phyloP scores from a whole-genome alignment of 2,329 filamentous ascomycete species.

The Neofusicoccum kwambonambiense region DNA sequence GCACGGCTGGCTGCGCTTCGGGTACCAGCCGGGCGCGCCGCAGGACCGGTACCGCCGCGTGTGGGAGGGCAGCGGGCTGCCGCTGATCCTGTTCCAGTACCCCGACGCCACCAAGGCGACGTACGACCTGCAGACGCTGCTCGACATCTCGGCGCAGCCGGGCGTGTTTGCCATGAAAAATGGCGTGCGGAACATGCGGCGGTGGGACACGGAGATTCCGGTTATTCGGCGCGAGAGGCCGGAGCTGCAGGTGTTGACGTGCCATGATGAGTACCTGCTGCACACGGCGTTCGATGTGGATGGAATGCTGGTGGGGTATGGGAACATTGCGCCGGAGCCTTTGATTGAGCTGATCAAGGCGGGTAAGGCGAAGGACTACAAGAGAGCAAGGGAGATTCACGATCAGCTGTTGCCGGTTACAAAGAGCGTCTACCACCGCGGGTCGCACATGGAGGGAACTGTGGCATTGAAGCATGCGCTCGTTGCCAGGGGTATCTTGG shows the following conservation, averaged over 20 bases:
- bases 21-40: constrained; percentile 53
- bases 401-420: constrained; percentile 53
- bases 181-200: constrained; percentile 57
- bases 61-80: constrained; percentile 50
- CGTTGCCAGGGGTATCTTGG: constrained; percentile 51
- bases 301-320: constrained; percentile 56
- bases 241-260: constrained; percentile 51
- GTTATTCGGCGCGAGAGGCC: constrained; percentile 51
- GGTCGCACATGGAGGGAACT: constrained; percentile 57
- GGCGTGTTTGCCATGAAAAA: constrained; percentile 59
- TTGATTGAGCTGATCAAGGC: constrained; percentile 52
- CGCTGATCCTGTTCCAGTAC: constrained; percentile 56
- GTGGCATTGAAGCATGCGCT: constrained; percentile 53
- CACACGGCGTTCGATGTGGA: constrained; percentile 55
- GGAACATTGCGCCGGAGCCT: constrained; percentile 53
- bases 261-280: constrained; percentile 55
- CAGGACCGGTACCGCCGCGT: constrained; percentile 53
- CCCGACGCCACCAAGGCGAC: constrained; percentile 55
- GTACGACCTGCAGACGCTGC: constrained; percentile 52
- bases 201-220: constrained; percentile 57
- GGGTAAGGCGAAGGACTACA: constrained; percentile 52
- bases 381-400: constrained; percentile 49
- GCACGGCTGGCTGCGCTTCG: constrained; percentile 57
- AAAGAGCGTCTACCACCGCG: constrained; percentile 55
- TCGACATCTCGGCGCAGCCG: constrained; percentile 53